Conservation (phyloP, 306 rosid genomes). For the Lathyrus oleraceus region DNA sequence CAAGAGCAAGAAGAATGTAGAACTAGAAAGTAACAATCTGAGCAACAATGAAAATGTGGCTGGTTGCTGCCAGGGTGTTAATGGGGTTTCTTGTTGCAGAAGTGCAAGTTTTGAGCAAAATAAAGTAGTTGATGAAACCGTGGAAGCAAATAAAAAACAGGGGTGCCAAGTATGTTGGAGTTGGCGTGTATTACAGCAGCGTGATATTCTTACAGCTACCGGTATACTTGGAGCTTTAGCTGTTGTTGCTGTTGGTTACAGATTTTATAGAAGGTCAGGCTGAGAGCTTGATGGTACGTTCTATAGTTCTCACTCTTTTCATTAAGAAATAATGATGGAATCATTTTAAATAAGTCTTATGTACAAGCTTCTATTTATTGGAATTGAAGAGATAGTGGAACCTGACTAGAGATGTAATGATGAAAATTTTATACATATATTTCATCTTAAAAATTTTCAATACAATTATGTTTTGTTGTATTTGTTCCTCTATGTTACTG, state of each 20-base stretch:
- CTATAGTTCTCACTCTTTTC: not conserved
- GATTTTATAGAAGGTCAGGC: slow-evolving; percentile 63
- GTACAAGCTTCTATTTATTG: slow-evolving; percentile 35
- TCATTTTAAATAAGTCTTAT: slow-evolving; percentile 15
- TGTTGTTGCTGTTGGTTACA: slow-evolving; percentile 66
- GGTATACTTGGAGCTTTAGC: slow-evolving; percentile 71
- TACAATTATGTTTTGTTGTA: slow-evolving; percentile 12
- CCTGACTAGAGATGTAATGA: slow-evolving; percentile 13
- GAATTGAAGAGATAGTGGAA: slow-evolving; percentile 27
- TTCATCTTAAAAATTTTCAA: not conserved
- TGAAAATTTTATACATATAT: slow-evolving; percentile 26
- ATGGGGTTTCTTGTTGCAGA: slow-evolving; percentile 81
- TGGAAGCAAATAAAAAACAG: slow-evolving; percentile 39
- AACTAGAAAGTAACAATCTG: slow-evolving; percentile 22
- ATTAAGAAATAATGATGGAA: slow-evolving; percentile 41
- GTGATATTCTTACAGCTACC: slow-evolving; percentile 54
- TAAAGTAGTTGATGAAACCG: slow-evolving; percentile 36
- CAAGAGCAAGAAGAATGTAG: slow-evolving; percentile 31
- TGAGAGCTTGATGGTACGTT: slow-evolving; percentile 35
- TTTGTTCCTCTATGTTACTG: not conserved
- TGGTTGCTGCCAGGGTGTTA: slow-evolving; percentile 64
- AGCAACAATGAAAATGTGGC: slow-evolving; percentile 38
- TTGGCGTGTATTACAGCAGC: slow-evolving; percentile 57
- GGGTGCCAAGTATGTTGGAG: slow-evolving; percentile 38
- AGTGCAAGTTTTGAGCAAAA: slow-evolving; percentile 55